Evolutionary conservation across 352 stramenopile genomes (phyloP), one percentile per base, ranked within the genome.

Genomic region (Phytophthora brassicae): DNA sequence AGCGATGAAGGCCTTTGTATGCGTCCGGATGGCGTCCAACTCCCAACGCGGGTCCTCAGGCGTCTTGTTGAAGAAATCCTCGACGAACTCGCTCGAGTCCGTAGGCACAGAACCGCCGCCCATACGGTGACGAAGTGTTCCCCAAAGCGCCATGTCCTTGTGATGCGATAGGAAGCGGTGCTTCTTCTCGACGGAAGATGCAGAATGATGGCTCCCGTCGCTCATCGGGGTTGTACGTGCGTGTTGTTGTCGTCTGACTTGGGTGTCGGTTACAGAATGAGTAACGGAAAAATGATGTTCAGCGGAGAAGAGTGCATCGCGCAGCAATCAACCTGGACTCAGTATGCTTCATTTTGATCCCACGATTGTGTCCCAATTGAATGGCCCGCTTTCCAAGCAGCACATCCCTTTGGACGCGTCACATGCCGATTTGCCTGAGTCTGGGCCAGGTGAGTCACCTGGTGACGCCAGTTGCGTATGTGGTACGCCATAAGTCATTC

Each of bases 51-150:
- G 73, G 33, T 93, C 81, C 43, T 77, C 70, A n/a, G 64, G 52
- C 36, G 82, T 95, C 64, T 90, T 90, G 43, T 67, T 75, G 64
- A 93, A 95, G 51, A 93, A 95, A 13, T 87, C 74, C 52, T 92
- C 72, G 20, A 95, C 74, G 56, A 90, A 88, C 50, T 75, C 72
- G 58, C 88, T 80, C 45, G 86, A 89, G 64, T 92, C 83, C 5
- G 77, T 79, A 36, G 72, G 60, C 47, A 77, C 75, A 7, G 67
- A 64, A 17, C 81, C 79, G 65, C 85, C 79, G 64, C 85, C 76
- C 45, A 94, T 88, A 46, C 78, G 75, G 57, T 94, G 84, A 43
- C 82, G 79, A 36, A 94, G 70, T 55, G 85, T 92, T 35, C 84
- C 85, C 85, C 85, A 94, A 41, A 94, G 77, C 64, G 77, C 81